Evolutionary conservation across 306 rosid genomes (phyloP), one percentile per base, ranked within the genome.

Genomic region (Malus asiatica): DNA sequence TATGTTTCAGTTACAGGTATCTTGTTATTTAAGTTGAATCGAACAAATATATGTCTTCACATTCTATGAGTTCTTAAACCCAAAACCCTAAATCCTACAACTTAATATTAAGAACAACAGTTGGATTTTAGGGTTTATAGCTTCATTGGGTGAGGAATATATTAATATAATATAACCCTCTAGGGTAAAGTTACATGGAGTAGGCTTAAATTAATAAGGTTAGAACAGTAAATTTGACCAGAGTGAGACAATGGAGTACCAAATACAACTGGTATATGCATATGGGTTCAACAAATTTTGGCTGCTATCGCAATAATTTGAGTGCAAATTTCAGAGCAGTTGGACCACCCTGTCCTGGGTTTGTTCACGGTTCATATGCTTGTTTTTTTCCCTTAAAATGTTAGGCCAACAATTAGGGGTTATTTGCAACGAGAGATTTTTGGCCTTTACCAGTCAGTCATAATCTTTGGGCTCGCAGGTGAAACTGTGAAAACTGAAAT

Each of bases 281-380:
- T 30, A 8, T 29, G 40, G 44, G 60, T 74, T 61, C 70, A 44
- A 20, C 77, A 74, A 61, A 62, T 12, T 74, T 62, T 74, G 70
- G 77, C 61, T 62, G 45, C 60, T 25, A 60, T 27, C 29, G 44
- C 77, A 44, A 74, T 42, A 60, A 61, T 61, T 61, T 62, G 77
- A 63, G 70, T 61, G 77, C 70, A 61, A 44, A 18, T 25, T 61
- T 61, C 70, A 74, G 33, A 61, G n/a, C 32, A 46, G 25, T 44
- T 27, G 77, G 77, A 73, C 77, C 77, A 60, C 69, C 3, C 35
- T 25, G 16, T 20, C 20, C 32, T 13, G 38, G 4, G 20, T 64
- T 8, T 9, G 35, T 35, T 19, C 68, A 35, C 44, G 8, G 25
- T 59, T 25, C 7, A 10, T 11, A n/a, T 22, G 32, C 38, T 14